Base-by-base conservation (phyloP, 2,329 filamentous ascomycete species). In the Botrytis pseudocinerea region DNA sequence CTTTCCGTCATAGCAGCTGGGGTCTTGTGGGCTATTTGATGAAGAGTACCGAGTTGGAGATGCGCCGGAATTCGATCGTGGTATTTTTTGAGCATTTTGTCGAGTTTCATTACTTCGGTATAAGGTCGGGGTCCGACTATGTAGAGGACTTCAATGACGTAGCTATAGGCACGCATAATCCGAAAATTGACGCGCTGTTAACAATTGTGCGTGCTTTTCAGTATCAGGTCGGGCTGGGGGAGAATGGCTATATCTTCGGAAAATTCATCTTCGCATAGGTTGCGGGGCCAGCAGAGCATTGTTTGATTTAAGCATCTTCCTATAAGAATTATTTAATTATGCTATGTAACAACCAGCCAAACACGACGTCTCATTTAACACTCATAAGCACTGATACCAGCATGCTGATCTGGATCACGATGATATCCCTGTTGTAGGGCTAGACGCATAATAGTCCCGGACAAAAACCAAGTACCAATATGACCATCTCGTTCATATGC, bases 181-280 rank as follows among this genome's bases (percentile, higher is more conserved):
- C 78, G 78, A 22, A 83, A 82, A 79, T 89, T 89, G 75, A 84
- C 82, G 57, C 87, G 85, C 14, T 86, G 83, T 73, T 89, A 89
- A 28, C 84, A 86, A 79, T 88, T 83, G 7, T 85, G 82, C 0
- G 91, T 92, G 69, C 88, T 87, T 87, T 75, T 92, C 89, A 10
- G 83, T 83, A 25, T 82, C 77, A 1, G 90, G 88, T 32, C 90
- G 84, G 4, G 86, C 81, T 0, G 86, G 85, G 0, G 90, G 42
- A 93, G 81, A 65, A 84, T 84, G 46, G 82, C 82, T 73, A 84
- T 86, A 73, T 88, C 82, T 78, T 89, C 86, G 75, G 85, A 85
- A 74, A 93, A 89, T 77, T 93, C 90, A 38, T 89, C 86, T 78
- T 92, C 91, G 63, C 88, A 84, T 54, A 92, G 79, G 79, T 92